Conservation (phyloP, 2,329 filamentous ascomycete genomes). For the Knoxdaviesia capensis region DNA sequence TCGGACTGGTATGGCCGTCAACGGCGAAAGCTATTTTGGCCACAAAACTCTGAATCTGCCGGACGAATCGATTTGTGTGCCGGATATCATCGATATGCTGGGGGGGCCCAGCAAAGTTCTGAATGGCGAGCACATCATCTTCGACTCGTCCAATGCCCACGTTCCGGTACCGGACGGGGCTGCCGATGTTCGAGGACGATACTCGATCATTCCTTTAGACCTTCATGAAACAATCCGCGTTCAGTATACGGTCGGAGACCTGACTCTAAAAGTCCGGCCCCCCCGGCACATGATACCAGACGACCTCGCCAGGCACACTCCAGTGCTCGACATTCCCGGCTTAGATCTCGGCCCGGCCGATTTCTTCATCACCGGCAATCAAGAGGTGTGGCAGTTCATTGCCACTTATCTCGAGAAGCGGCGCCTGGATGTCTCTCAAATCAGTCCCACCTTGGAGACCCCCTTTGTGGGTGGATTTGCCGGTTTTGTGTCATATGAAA, state of each 20-base stretch:
- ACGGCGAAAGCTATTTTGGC: too few relatives aligned
- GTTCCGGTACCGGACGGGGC: conserved; percentile 16
- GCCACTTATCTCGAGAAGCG: conserved; percentile 20
- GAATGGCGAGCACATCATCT: conserved; percentile 27
- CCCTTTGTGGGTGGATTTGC: conserved; percentile 69
- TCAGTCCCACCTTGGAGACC: not conserved
- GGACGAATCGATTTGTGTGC: conserved; percentile 17
- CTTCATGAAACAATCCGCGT: conserved; percentile 33
- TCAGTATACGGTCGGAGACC: conserved; percentile 34
- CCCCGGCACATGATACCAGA: too few relatives aligned
- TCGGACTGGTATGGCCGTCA: too few relatives aligned
- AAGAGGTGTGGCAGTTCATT: conserved; percentile 26
- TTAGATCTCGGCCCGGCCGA: too few relatives aligned
- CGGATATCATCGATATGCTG: conserved; percentile 33
- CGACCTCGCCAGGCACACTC: too few relatives aligned
- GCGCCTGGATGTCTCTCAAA: conserved; percentile 6
- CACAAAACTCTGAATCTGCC: too few relatives aligned
- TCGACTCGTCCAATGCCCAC: conserved; percentile 32
- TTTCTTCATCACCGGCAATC: not conserved
- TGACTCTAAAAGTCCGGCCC: too few relatives aligned
- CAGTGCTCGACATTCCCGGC: too few relatives aligned
- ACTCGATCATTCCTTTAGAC: conserved; percentile 54
- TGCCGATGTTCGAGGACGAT: conserved; percentile 34
- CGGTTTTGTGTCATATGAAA: conserved; percentile 71
- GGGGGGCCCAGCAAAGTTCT: conserved; percentile 9